Evolutionary conservation across 2,329 filamentous ascomycete genomes (phyloP).

Genomic region (Cucurbitaria berberidis): DNA sequence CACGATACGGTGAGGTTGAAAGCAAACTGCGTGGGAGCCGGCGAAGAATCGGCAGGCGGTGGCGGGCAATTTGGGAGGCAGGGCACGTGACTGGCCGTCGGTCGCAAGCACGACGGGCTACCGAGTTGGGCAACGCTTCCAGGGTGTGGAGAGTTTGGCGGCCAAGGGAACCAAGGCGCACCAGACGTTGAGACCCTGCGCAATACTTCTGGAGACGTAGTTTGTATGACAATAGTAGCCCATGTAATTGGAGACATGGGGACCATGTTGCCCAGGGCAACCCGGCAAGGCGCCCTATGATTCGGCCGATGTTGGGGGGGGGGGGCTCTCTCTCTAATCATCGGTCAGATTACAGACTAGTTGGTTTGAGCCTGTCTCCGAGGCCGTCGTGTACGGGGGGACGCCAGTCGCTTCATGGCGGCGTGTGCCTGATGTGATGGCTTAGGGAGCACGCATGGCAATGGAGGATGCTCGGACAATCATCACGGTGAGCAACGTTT

Average conservation of each 20-base stretch:
- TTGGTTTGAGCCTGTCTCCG: constrained; percentile 19
- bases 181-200: constrained; percentile 14
- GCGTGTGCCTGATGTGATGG: constrained; percentile 7
- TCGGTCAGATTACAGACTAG: constrained; percentile 15
- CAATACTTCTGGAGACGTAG: constrained; percentile 3
- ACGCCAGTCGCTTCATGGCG: constrained; percentile 13
- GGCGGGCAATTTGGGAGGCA: constrained; percentile 3
- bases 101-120: no score
- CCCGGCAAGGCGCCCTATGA: constrained; percentile 14
- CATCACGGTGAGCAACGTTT: constrained; percentile 2
- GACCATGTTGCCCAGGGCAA: constrained; percentile 19
- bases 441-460: constrained; percentile 1
- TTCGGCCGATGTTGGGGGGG: constrained; percentile 18
- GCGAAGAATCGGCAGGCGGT: constrained; percentile 28
- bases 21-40: constrained; percentile 10
- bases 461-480: not conserved
- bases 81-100: no score
- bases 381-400: constrained; percentile 14
- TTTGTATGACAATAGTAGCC: constrained; percentile 16
- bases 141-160: constrained; percentile 8
- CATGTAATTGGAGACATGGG: constrained; percentile 17
- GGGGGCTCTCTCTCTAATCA: constrained; percentile 12
- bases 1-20: constrained; percentile 19
- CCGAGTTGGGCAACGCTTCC: constrained; percentile 13
- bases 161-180: constrained; percentile 1